Conservation (phyloP, 2,329 filamentous ascomycete genomes). For the Curvularia eragrostidis region DNA sequence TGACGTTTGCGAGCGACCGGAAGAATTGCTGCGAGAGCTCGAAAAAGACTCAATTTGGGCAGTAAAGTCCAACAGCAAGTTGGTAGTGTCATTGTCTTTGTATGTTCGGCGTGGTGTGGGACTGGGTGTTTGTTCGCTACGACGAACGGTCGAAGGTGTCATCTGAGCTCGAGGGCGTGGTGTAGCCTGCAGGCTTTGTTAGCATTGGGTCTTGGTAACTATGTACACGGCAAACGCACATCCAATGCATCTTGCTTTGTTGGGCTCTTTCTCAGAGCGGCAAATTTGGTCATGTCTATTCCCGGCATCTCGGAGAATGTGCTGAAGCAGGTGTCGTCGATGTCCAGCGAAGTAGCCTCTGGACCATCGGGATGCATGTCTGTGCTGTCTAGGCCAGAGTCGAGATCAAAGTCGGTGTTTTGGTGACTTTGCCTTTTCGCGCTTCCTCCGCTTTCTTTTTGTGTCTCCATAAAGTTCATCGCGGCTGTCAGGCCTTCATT, state of each 20-base stretch:
- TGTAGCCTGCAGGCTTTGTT: constrained; percentile 31
- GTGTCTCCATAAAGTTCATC: constrained; percentile 43
- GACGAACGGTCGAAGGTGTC: constrained; percentile 60
- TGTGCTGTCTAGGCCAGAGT: constrained; percentile 36
- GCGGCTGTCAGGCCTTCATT: constrained; percentile 51
- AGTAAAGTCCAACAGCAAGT: constrained; percentile 85
- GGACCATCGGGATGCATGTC: constrained; percentile 45
- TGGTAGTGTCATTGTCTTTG: constrained; percentile 68
- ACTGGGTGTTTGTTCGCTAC: constrained; percentile 53
- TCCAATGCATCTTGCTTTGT: constrained; percentile 46
- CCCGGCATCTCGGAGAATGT: constrained; percentile 84
- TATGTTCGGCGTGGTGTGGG: constrained; percentile 62
- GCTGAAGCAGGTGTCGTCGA: constrained; percentile 80
- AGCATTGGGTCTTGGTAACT: constrained; percentile 7
- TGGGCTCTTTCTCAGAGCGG: constrained; percentile 69
- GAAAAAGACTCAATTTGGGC: constrained; percentile 71
- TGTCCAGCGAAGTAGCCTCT: constrained; percentile 44
- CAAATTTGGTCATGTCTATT: constrained; percentile 79
- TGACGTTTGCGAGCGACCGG: constrained; percentile 51
- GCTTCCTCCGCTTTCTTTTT: constrained; percentile 28
- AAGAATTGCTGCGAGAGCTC: constrained; percentile 49
- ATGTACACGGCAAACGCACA: constrained; percentile 16
- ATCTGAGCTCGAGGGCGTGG: constrained; percentile 47
- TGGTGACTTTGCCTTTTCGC: constrained; percentile 33
- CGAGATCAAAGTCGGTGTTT: constrained; percentile 29